Evolutionary conservation across 805 yeast genomes (phyloP).

Genomic region (Saccharomycopsis babjevae): DNA sequence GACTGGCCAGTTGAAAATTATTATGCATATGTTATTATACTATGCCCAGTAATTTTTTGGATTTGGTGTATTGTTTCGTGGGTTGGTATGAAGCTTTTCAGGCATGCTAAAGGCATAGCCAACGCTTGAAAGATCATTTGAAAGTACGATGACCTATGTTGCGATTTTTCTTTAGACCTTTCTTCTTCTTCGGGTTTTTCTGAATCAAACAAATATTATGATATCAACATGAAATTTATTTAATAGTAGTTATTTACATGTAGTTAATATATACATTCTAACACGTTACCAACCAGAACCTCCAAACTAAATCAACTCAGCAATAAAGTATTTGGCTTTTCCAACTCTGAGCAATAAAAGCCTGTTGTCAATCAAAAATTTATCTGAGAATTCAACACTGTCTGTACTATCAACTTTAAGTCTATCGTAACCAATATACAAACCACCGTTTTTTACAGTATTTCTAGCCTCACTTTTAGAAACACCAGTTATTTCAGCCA

Average conservation of each 20-base stretch:
- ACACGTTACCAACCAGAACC: background rate
- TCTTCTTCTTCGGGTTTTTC: background rate
- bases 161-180: background rate
- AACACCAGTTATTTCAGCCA: slow-evolving; percentile 38
- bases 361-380: slow-evolving; percentile 46
- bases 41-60: slow-evolving; percentile 34
- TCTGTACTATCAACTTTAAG: slow-evolving; percentile 43
- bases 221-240: background rate
- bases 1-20: slow-evolving; percentile 32
- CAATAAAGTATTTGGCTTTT: slow-evolving; percentile 53
- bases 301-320: slow-evolving; percentile 27
- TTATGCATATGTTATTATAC: slow-evolving; percentile 24
- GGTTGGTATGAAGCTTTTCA: slow-evolving; percentile 68
- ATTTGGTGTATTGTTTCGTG: slow-evolving; percentile 65
- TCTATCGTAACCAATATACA: slow-evolving; percentile 57
- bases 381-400: slow-evolving; percentile 36
- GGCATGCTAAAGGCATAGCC: slow-evolving; percentile 61
- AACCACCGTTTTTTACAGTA: slow-evolving; percentile 57
- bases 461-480: slow-evolving; percentile 51
- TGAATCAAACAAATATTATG: background rate
- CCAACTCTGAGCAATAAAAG: slow-evolving; percentile 66
- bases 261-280: background rate
- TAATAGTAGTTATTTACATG: background rate
- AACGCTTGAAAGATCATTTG: background rate
- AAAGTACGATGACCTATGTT: background rate